Percentiles rank a stretch among this genome's conserved stretches.
Evolutionary conservation across 140 eudicot species (phyloP).

Genomic region (Erigeron philadelphicus): DNA sequence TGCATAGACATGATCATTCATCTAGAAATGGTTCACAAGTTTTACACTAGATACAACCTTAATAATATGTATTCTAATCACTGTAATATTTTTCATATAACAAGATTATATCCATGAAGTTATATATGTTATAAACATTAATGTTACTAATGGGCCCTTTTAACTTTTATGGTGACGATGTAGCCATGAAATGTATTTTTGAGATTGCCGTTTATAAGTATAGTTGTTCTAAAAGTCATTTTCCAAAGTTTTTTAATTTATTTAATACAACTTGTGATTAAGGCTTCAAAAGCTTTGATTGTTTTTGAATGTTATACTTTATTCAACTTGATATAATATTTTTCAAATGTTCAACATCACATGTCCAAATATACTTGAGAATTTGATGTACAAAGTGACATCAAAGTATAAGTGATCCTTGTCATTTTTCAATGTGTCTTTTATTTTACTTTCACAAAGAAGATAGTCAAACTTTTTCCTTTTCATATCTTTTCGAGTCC

Average conservation of each 20-base stretch:
- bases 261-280: background rate
- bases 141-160: background rate
- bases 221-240: conserved; percentile 12
- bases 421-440: no score
- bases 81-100: background rate
- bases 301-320: background rate
- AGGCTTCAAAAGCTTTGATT: background rate
- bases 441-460: no score
- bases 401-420: no score
- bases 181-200: conserved; percentile 30
- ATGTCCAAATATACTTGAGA: no score
- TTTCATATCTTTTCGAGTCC: no score
- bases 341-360: no score
- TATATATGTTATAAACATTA: background rate
- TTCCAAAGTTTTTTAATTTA: background rate
- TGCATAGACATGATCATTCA: background rate
- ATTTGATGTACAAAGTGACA: no score
- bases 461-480: no score
- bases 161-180: conserved; percentile 13
- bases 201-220: conserved; percentile 21
- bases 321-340: background rate
- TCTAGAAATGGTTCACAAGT: background rate
- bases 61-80: background rate
- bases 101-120: background rate
- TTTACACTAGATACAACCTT: background rate